These are phyloP conservation scores for Heritiera littoralis DNA, from an alignment of 345 rosid genomes.

Conservation along the genomic window DNA sequence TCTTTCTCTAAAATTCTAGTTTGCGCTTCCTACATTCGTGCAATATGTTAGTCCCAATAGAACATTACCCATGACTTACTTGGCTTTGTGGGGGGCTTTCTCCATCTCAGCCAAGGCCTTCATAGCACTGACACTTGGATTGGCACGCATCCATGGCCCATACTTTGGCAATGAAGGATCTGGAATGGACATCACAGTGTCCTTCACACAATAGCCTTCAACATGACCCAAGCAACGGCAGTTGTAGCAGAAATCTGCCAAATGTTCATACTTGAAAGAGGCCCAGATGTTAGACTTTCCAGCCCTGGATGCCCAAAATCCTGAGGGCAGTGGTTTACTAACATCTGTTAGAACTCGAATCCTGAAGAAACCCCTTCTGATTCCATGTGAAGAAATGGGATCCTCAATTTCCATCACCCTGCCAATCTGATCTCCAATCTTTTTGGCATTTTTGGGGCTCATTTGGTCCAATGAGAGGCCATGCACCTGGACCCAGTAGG, in stretches of 20 bases:
- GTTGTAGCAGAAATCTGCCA: slow-evolving; percentile 14
- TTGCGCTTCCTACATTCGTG: no score
- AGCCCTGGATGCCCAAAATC: slow-evolving; percentile 20
- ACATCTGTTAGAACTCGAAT: slow-evolving; percentile 18
- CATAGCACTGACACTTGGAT: slow-evolving; percentile 6
- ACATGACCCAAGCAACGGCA: slow-evolving; percentile 17
- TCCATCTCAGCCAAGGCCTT: slow-evolving; percentile 17
- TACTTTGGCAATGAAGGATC: slow-evolving; percentile 23
- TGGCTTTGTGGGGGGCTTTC: slow-evolving; percentile 16
- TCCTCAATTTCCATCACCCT: slow-evolving; percentile 23
- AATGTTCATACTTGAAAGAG: slow-evolving; percentile 19
- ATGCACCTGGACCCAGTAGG: slow-evolving; percentile 22
- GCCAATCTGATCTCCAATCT: slow-evolving; percentile 20
- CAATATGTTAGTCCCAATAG: neutral
- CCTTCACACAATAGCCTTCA: slow-evolving; percentile 15
- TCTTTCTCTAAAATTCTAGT: no score
- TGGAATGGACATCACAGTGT: slow-evolving; percentile 20
- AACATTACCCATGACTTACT: slow-evolving; percentile 16
- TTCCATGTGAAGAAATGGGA: slow-evolving; percentile 15
- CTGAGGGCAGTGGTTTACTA: slow-evolving; percentile 16
- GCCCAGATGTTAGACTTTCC: slow-evolving; percentile 16
- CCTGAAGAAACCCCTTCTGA: slow-evolving; percentile 17
- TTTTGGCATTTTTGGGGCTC: slow-evolving; percentile 21
- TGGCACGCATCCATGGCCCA: slow-evolving; percentile 24
- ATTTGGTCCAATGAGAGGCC: slow-evolving; percentile 24